phyloP scores from a whole-genome alignment of 2,329 filamentous ascomycete species.

The Aspergillus arachidicola region DNA sequence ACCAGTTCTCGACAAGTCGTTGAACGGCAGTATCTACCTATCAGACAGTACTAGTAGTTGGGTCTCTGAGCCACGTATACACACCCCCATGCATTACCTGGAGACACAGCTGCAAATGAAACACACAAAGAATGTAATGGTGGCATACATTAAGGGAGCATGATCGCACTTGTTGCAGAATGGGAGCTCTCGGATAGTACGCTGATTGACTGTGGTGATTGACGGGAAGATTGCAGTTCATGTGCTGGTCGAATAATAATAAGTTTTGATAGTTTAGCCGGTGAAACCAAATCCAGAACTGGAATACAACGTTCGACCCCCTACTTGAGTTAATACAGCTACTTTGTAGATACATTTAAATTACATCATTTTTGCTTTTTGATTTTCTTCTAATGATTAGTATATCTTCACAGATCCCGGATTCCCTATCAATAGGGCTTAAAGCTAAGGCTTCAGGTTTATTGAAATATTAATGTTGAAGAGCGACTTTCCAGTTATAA shows the following conservation, averaged over 20 bases:
- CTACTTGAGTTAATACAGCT: not conserved
- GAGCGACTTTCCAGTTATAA: not conserved
- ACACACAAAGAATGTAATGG: slow-evolving; percentile 18
- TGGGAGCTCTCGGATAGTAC: not conserved
- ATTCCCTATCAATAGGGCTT: not conserved
- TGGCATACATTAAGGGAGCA: slow-evolving; percentile 17
- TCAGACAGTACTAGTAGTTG: slow-evolving; percentile 4
- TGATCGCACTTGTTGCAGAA: not conserved
- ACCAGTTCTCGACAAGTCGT: slow-evolving; percentile 14
- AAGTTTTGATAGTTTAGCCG: not conserved
- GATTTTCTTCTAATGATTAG: not conserved
- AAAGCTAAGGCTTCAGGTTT: not conserved
- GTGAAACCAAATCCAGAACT: not conserved
- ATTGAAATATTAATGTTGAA: too few species aligned
- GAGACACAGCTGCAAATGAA: slow-evolving; percentile 17
- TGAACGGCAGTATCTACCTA: slow-evolving; percentile 8
- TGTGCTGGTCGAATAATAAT: slow-evolving; percentile 15
- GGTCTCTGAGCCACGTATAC: slow-evolving; percentile 18
- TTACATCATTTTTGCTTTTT: too few species aligned
- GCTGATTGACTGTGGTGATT: slow-evolving; percentile 12
- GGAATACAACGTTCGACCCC: not conserved
- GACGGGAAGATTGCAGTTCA: slow-evolving; percentile 13
- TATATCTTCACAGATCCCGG: not conserved
- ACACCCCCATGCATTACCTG: slow-evolving; percentile 16
- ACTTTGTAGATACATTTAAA: too few species aligned